Evolutionary conservation across 495 filamentous ascomycete genomes (phyloP), one percentile per base, ranked within the genome.

Genomic region (Lentithecium fluviatile): DNA sequence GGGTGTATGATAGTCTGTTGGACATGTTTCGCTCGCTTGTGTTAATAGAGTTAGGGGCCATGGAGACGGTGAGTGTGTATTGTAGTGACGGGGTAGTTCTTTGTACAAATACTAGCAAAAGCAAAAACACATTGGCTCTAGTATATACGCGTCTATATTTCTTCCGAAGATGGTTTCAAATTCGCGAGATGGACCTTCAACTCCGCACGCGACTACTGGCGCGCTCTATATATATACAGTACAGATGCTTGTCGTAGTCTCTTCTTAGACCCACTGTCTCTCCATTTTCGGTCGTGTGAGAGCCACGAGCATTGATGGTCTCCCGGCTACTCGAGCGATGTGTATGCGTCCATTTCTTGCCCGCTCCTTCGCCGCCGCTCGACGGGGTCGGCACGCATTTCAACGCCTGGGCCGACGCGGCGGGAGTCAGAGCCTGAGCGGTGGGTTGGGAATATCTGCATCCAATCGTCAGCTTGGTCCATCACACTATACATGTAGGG

Each of bases 381-480:
- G 12, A 75, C 70, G 7, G 80, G 80, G 62, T 82, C 69, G 32
- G 82, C 79, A 58, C 79, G 76, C 62, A 87, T 73, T 62, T 87
- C 84, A 32, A 90, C 78, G 1, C 87, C 87, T 3, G 86, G 85
- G 10, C 85, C 86, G n/a, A 82, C 70, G n/a, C 81, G 64, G 62
- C 80, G 74, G 37, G 83, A 74, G 29, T 49, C 48, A 23, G 76
- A 78, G 61, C 87, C 48, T 23, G 76, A 78, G 61, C 87, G 79
- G 61, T 83, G 76, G 36, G 70, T 75, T 10, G 87, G 87, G 69
- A 90, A 89, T 46, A 90, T 77, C 87, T 89, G 64, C 17, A 25
- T 13, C 7, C 8, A n/a, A n/a, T n/a, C n/a, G n/a, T n/a, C n/a
- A n/a, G n/a, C n/a, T n/a, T n/a, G n/a, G n/a, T n/a, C n/a, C n/a